Base-by-base conservation (phyloP, 257 asterid genomes). In the Nemophila menziesii region DNA sequence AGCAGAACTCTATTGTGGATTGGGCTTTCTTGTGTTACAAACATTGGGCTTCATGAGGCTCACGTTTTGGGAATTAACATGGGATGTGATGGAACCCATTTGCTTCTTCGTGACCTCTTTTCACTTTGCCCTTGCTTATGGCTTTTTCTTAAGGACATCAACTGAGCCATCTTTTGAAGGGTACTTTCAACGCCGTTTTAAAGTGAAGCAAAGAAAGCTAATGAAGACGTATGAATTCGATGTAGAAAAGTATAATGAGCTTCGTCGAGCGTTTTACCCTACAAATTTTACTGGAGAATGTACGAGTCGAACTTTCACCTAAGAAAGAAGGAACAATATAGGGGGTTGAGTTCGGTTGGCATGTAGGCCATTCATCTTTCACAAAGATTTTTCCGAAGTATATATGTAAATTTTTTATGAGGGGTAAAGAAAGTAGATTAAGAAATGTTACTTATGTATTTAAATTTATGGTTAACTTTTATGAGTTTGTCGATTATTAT, bases 41-140 rank as follows among this genome's bases (percentile, higher is more conserved):
- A 84, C 90, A 36, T 6, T 84, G 79, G 94, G 93, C 69, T 80
- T 84, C 20, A 78, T 89, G 93, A 80, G 96, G 73, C 63, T 89
- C 1, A 89, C 95, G 0, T 80, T 84, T 36, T 89, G 95, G 95
- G 98, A 89, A 46, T 57, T 89, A 26, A 80, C 64, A 22, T 84
- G 98, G 96, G 98, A 89, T 37, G 94, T 89, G 11, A 84, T 89
- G 98, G 98, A 89, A 70, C 98, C 98, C 65, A 89, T 89, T 62
- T 89, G 98, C 55, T 89, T 89, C 55, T 89, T 89, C 24, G 75
- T 67, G 13, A 74, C 98, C 0, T 75, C 98, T 3, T 10, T 80
- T 17, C 94, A 89, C 58, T 81, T 78, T 42, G 80, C 68, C 0
- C 55, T 85, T 5, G 95, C 93, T 13, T 89, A 79, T 58, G 61